Evolutionary conservation across 345 rosid genomes (phyloP).

Genomic region (Lepidium aucheri): DNA sequence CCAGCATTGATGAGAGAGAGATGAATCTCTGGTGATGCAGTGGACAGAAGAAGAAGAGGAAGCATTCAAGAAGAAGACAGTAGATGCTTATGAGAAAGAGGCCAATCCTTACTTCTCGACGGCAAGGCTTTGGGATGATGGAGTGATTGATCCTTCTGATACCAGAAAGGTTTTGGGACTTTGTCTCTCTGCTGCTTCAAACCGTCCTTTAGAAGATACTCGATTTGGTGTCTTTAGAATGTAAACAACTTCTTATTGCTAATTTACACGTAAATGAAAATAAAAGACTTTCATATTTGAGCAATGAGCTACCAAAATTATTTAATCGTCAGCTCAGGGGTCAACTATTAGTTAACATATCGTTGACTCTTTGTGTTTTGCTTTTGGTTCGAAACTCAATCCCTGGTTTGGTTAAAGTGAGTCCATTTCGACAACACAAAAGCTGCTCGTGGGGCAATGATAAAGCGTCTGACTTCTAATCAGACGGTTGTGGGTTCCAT

Average conservation of each 20-base stretch:
- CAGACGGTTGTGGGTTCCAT: neutral
- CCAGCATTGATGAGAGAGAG: neutral
- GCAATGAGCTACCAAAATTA: too few relatives aligned
- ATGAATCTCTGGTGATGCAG: slow-evolving; percentile 29
- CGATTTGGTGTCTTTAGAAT: slow-evolving; percentile 82
- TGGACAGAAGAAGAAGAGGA: slow-evolving; percentile 79
- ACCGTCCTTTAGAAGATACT: slow-evolving; percentile 57
- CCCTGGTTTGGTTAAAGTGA: too few relatives aligned
- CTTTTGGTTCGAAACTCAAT: too few relatives aligned
- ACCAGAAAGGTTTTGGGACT: slow-evolving; percentile 64
- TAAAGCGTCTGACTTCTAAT: too few relatives aligned
- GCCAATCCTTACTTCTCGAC: slow-evolving; percentile 80
- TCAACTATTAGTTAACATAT: too few relatives aligned
- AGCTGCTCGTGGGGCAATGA: too few relatives aligned
- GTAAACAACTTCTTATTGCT: slow-evolving; percentile 27
- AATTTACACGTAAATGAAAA: too few relatives aligned
- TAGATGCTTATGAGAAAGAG: slow-evolving; percentile 74
- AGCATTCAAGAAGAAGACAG: slow-evolving; percentile 57
- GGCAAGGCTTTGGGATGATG: slow-evolving; percentile 95
- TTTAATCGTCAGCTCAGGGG: too few relatives aligned
- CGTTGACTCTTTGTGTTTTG: too few relatives aligned
- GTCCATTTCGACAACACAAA: too few relatives aligned
- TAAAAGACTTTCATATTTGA: neutral
- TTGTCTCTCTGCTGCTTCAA: slow-evolving; percentile 62
- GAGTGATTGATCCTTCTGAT: slow-evolving; percentile 89